Evolutionary conservation across 352 stramenopile genomes (phyloP).

Genomic region (Phytophthora cryptogea): DNA sequence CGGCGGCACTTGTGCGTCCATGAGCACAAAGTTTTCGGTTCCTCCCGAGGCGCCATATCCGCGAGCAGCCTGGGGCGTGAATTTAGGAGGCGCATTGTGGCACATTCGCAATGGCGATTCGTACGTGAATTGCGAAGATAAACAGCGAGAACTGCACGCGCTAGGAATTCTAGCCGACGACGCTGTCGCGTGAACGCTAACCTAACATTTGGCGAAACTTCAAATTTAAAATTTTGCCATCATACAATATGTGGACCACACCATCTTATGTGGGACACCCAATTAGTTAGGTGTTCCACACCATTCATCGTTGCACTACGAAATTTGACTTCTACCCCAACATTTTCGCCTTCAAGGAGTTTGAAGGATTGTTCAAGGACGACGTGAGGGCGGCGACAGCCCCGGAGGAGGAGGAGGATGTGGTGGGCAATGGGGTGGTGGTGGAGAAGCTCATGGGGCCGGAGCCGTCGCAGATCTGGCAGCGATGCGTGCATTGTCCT

Average conservation of each 20-base stretch:
- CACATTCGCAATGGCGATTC: conserved; percentile 87
- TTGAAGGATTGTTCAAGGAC: conserved; percentile 38
- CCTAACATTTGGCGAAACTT: too few relatives aligned
- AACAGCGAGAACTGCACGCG: conserved; percentile 56
- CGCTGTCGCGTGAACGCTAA: conserved; percentile 23
- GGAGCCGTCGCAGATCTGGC: conserved; percentile 38
- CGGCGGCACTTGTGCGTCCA: conserved; percentile 57
- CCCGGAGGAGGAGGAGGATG: conserved; percentile 13
- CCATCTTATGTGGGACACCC: too few relatives aligned
- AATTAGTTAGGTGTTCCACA: too few relatives aligned
- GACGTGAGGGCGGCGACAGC: conserved; percentile 21
- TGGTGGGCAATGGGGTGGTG: conserved; percentile 32
- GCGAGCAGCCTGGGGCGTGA: conserved; percentile 61
- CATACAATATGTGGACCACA: too few relatives aligned
- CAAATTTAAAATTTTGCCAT: too few relatives aligned
- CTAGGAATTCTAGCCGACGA: conserved; percentile 54
- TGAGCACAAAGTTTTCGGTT: conserved; percentile 80
- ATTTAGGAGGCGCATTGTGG: conserved; percentile 77
- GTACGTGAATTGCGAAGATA: conserved; percentile 71
- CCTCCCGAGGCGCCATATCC: conserved; percentile 64
- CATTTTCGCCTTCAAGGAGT: conserved; percentile 49
- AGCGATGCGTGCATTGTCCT: conserved; percentile 45
- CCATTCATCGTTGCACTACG: conserved; percentile 16
- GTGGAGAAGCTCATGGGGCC: conserved; percentile 41
- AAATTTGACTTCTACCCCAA: conserved; percentile 59